These are phyloP conservation scores for Sungouiozyma intestinalis DNA, from an alignment of 805 yeast genomes.

Conservation along the genomic window DNA sequence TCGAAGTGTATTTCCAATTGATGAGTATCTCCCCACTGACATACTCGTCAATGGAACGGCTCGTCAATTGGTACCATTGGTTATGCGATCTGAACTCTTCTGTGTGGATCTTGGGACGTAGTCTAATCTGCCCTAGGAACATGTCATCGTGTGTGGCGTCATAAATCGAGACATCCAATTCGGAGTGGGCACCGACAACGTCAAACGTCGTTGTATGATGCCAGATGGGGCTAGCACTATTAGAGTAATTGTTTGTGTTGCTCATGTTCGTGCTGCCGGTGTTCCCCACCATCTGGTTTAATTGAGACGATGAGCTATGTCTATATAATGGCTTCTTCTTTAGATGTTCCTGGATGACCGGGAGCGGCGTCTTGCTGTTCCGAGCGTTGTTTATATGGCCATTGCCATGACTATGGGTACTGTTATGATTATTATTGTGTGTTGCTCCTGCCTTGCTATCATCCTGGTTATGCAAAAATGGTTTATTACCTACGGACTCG, in stretches of 20 bases:
- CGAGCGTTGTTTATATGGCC: no score
- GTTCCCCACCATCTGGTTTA: conserved; percentile 20
- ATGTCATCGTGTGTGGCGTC: conserved; percentile 75
- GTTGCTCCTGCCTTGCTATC: conserved; percentile 2
- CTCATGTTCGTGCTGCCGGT: neutral
- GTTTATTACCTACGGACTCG: conserved; percentile 29
- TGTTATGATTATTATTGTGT: conserved; percentile 2
- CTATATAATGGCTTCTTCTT: conserved; percentile 33
- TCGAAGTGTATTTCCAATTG: conserved; percentile 58
- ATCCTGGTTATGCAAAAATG: conserved; percentile 5
- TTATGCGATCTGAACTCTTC: conserved; percentile 35
- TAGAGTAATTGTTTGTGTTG: conserved; percentile 1
- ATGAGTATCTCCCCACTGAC: conserved; percentile 73
- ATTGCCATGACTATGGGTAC: conserved; percentile 5
- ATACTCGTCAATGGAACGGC: conserved; percentile 65
- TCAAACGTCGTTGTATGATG: conserved; percentile 89
- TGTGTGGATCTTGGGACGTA: conserved; percentile 45
- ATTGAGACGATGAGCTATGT: conserved; percentile 36
- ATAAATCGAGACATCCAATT: conserved; percentile 81
- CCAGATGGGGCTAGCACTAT: conserved; percentile 52
- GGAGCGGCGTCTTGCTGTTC: conserved; percentile 9
- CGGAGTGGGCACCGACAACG: conserved; percentile 75
- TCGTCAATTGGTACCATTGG: conserved; percentile 64
- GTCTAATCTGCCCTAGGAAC: conserved; percentile 75
- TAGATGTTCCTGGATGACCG: conserved; percentile 19